Percentiles rank a stretch among this genome's conserved stretches.
These are phyloP conservation scores for Chrysoporthe cubensis DNA, from an alignment of 2,329 filamentous ascomycete species.

Conservation along the genomic window DNA sequence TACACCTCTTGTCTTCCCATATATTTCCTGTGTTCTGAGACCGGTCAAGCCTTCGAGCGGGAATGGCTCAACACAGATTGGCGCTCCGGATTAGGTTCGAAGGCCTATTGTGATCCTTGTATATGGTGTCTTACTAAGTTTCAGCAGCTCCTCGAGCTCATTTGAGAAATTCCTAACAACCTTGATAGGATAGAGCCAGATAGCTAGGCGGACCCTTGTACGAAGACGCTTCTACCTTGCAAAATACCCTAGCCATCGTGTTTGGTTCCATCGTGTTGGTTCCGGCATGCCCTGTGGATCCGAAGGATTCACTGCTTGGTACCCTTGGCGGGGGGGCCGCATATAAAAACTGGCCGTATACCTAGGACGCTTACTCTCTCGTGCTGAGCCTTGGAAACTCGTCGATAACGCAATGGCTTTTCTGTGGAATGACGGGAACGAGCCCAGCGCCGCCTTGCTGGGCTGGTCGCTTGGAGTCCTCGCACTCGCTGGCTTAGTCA, in stretches of 20 bases:
- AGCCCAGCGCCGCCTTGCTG: constrained; percentile 5
- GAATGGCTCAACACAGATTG: neutral
- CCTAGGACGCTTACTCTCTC: neutral
- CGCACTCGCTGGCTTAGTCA: neutral
- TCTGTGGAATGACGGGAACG: neutral
- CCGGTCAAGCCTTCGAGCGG: neutral
- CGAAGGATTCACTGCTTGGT: neutral
- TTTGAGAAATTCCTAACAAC: neutral
- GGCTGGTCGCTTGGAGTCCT: neutral
- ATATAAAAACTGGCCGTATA: neutral
- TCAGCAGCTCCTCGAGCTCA: neutral
- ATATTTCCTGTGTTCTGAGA: neutral
- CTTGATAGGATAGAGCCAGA: neutral
- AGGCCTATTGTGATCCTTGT: neutral
- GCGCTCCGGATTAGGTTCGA: no score
- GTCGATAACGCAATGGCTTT: constrained; percentile 2
- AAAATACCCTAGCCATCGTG: neutral
- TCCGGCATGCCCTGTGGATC: neutral
- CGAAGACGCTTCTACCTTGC: neutral
- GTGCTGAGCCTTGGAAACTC: neutral
- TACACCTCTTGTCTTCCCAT: neutral
- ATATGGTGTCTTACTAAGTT: neutral
- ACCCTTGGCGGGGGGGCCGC: neutral
- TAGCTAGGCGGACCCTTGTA: neutral
- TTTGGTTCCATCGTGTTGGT: neutral